Conservation (phyloP, 2,329 filamentous ascomycete species). For the Cercospora citrullina region DNA sequence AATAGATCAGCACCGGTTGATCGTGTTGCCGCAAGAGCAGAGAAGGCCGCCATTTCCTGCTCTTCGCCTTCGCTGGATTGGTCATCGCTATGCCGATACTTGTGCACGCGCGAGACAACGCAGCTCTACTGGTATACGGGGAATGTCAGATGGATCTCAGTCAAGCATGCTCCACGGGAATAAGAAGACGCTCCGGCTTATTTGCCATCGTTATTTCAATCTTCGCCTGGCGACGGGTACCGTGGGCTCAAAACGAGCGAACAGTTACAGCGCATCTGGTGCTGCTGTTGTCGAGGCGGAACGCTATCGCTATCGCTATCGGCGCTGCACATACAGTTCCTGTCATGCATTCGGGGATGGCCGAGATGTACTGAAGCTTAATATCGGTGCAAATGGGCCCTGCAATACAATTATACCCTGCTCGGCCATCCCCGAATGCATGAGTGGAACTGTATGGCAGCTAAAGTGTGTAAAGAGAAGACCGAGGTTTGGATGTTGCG, state of each 20-base stretch:
- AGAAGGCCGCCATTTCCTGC: neutral
- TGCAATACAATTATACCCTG: too few relatives aligned
- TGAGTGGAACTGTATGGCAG: too few relatives aligned
- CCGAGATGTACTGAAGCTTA: too few relatives aligned
- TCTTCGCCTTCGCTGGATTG: neutral
- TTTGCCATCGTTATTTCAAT: conserved; percentile 69
- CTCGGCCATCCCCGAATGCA: too few relatives aligned
- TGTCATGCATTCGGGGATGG: too few relatives aligned
- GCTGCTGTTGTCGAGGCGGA: conserved; percentile 33
- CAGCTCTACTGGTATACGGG: neutral
- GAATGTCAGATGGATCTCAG: conserved; percentile 21
- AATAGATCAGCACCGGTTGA: neutral
- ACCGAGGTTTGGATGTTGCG: neutral
- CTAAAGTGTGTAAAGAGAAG: neutral
- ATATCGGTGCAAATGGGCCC: too few relatives aligned
- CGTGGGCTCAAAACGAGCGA: conserved; percentile 33
- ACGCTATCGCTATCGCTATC: neutral
- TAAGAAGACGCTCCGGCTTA: conserved; percentile 98
- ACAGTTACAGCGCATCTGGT: conserved; percentile 37
- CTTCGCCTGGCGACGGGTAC: conserved; percentile 64
- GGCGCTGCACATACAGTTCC: neutral
- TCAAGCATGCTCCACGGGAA: conserved; percentile 90
- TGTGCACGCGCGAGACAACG: neutral
- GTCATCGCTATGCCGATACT: neutral
- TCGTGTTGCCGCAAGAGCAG: neutral